Evolutionary conservation across 2,329 filamentous ascomycete species (phyloP).

Genomic region (Pseudogymnoascus sp.): DNA sequence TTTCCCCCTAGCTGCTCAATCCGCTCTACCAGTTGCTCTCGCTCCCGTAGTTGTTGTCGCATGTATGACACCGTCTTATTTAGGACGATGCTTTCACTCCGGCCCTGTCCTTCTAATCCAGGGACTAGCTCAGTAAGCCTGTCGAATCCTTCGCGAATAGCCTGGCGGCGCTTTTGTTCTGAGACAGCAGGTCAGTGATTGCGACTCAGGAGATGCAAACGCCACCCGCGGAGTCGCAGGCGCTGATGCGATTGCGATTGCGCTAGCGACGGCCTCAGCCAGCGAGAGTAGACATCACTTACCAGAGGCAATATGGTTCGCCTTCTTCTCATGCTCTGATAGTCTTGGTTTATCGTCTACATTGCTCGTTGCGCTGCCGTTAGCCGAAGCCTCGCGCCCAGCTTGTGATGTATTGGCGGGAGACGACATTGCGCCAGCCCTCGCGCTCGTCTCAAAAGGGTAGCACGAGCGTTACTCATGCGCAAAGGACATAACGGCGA

Average conservation of each 20-base stretch:
- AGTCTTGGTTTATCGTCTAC: conserved; percentile 51
- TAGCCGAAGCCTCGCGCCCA: not conserved
- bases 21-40: conserved; percentile 38
- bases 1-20: conserved; percentile 43
- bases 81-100: conserved; percentile 61
- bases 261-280: not conserved
- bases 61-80: conserved; percentile 49
- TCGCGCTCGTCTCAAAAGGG: not conserved
- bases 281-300: not conserved
- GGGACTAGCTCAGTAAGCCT: conserved; percentile 61
- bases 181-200: not conserved
- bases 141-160: conserved; percentile 61
- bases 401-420: not conserved
- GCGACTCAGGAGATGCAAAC: not conserved
- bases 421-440: conserved; percentile 2
- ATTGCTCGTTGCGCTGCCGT: conserved; percentile 6
- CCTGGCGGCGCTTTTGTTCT: conserved; percentile 42
- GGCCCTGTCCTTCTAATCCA: conserved; percentile 57
- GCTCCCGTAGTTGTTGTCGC: conserved; percentile 40
- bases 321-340: conserved; percentile 63
- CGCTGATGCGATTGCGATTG: not conserved
- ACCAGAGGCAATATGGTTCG: conserved; percentile 60
- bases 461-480: not conserved
- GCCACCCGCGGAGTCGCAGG: not conserved
- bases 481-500: not conserved